Evolutionary conservation across 768 basidiomycete species (phyloP), one percentile per base, ranked within the genome.

Genomic region (Serendipita indica): DNA sequence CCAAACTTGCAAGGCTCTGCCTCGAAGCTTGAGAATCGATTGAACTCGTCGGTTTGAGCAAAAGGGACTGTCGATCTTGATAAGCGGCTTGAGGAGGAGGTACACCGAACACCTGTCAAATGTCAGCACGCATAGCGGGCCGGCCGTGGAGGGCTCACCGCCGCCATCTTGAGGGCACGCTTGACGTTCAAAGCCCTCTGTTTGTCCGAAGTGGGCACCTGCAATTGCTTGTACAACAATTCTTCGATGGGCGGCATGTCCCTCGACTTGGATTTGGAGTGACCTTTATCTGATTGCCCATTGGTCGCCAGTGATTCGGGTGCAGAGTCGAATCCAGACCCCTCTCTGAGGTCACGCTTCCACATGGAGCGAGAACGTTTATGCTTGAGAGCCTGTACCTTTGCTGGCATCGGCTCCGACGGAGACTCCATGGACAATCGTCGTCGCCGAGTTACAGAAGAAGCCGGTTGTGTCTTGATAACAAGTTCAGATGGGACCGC

Each of bases 151-250:
- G n/a, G n/a, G n/a, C n/a, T n/a, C n/a, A n/a, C 79, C 72, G 78
- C 75, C 3, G 72, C 66, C 69, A 80, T 75, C 67, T 79, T 80
- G 60, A 72, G 66, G 30, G 75, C 77, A 30, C 77, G 73, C 61
- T 70, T 72, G 58, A 79, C 71, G 57, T 71, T 73, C 59, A 73
- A 60, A 6, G 69, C 64, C 57, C 72, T 67, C 63, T 77, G 72
- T 46, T 66, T 68, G 58, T 72, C 73, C 13, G 61, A 62, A 59
- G 66, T 57, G 10, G 63, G 57, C 12, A 27, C 59, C 35, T 46
- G 52, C 12, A 54, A 28, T n/a, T 54, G 49, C 10, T 54, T 54
- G 49, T 32, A 32, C 5, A 54, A 28, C 20, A 54, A 30, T 10
- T 54, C 49, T n/a, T 54, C 49, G 22, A 54, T 54, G 16, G 49